Percentiles rank a stretch among this genome's conserved stretches.
phyloP scores from a whole-genome alignment of 2,329 filamentous ascomycete genomes.

The Penicillium sp. region DNA sequence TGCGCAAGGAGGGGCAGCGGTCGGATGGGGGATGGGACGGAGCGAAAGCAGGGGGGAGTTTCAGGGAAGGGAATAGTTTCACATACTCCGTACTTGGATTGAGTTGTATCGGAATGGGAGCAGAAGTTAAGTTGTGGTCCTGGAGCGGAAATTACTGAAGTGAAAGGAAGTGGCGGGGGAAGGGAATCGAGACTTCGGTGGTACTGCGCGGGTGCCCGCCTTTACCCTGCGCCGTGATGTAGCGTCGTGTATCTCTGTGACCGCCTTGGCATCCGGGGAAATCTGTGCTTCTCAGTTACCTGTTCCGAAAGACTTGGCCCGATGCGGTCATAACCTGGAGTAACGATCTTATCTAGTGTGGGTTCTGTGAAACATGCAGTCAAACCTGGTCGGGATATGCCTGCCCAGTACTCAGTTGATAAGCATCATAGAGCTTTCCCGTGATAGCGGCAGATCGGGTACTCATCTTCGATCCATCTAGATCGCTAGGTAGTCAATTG shows the following conservation, averaged over 20 bases:
- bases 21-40: conserved; percentile 1
- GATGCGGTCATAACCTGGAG: background rate
- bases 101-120: background rate
- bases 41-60: background rate
- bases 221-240: background rate
- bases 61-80: background rate
- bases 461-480: too few species aligned
- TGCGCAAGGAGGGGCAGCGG: conserved; percentile 21
- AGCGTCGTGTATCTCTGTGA: background rate
- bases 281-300: background rate
- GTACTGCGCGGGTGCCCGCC: background rate
- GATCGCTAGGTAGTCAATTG: too few species aligned
- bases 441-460: too few species aligned
- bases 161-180: background rate
- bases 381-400: too few species aligned
- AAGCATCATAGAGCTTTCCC: too few species aligned
- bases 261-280: background rate
- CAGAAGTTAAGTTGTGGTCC: background rate
- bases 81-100: background rate
- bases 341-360: too few species aligned
- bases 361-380: too few species aligned
- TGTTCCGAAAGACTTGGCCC: background rate
- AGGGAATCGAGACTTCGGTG: background rate
- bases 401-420: too few species aligned
- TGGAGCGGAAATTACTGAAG: background rate